Evolutionary conservation across 1,284 basidiomycete genomes (phyloP).

Genomic region (Phenoliferia sp.): DNA sequence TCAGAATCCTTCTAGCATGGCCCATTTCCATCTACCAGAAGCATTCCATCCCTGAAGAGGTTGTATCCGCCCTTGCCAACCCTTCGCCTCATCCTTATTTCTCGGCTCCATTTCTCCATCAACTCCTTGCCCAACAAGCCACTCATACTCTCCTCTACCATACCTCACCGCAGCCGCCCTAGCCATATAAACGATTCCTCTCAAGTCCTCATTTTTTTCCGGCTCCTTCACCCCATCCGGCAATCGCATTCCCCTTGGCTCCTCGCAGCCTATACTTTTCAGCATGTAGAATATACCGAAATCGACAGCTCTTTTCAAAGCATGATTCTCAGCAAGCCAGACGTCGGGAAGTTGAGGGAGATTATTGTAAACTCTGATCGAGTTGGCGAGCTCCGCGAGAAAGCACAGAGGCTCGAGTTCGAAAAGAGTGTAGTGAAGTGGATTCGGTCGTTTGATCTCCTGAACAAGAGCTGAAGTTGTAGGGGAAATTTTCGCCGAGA

Average conservation of each 20-base stretch:
- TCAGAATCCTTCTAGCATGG: neutral
- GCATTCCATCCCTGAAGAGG: neutral
- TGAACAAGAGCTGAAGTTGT: neutral
- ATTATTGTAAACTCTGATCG: neutral
- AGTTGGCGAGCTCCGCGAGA: neutral
- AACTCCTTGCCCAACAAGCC: neutral
- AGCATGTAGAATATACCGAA: neutral
- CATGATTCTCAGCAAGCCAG: neutral
- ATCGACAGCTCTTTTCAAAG: neutral
- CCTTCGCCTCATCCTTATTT: neutral
- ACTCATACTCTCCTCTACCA: neutral
- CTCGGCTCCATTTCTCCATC: conserved; percentile 1
- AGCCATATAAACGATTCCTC: neutral
- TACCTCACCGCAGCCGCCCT: neutral
- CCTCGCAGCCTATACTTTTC: neutral
- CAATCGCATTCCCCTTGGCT: neutral
- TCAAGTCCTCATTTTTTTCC: neutral
- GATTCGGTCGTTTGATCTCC: neutral
- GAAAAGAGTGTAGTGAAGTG: conserved; percentile 1
- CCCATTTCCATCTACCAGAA: neutral
- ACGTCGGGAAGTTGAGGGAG: neutral
- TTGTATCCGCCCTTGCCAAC: neutral
- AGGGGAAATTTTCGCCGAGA: neutral
- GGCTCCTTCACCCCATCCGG: neutral
- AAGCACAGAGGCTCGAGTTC: neutral